Base-by-base conservation (phyloP, 805 yeast species). In the Cyberlindnera nakhonratchasimensis region DNA sequence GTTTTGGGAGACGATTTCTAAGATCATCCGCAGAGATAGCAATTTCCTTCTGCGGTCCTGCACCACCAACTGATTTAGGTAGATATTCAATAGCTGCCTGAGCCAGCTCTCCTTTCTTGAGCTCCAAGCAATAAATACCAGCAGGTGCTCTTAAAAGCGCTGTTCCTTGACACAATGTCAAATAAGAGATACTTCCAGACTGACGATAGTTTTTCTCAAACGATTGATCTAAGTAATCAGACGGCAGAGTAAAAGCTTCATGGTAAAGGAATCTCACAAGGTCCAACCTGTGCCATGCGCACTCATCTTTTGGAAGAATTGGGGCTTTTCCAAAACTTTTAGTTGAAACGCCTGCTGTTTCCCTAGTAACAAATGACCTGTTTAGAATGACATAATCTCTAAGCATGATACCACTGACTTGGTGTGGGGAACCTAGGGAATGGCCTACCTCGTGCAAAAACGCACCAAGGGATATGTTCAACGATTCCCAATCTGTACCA, bases 381-480 rank as follows among this genome's bases (percentile, higher is more conserved):
- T 89, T 85, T 72, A 88, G 76, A 45, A 82, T 77, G 17, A 80
- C 70, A 59, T 90, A 93, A 44, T 85, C 96, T 44, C 97, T 71
- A 29, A 88, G 65, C 98, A 91, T 93, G 21, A 91, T 84, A 16
- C 98, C 98, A 51, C 73, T 69, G 12, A 81, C 85, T 62, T 89
- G 93, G 64, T 91, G 98, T 1, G 98, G 97, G 50, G 91, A 85
- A 1, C 96, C 96, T 31, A 91, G 68, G 21, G 79, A 66, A 61
- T 91, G 98, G 1, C 99, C 98, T 39, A 91, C 82, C 59, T 91
- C 98, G 62, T 91, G 98, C 83, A 90, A 72, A 54, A 89, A 90
- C 0, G 98, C 97, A 34, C 99, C 98, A 53, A 86, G 59, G 1
- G 96, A 86, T 28, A 91, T 75, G 46, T 85, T 83, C 34, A 85